Evolutionary conservation across 768 basidiomycete species (phyloP).

Genomic region (Porpolomopsis calyptriformis): DNA sequence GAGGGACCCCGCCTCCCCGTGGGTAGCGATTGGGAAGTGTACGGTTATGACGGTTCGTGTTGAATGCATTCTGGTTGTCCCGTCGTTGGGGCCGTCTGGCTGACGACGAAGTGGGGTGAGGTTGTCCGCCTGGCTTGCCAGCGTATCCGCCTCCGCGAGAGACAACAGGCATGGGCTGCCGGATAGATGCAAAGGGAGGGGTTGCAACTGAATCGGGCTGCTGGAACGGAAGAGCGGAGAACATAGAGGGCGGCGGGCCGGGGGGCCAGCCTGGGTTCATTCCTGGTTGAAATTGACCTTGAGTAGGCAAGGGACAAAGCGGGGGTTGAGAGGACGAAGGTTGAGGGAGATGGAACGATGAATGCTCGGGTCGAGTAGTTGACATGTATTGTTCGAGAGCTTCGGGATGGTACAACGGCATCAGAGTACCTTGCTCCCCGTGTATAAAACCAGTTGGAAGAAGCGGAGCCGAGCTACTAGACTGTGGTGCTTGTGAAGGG

Average conservation of each 20-base stretch:
- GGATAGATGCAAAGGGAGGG: not conserved
- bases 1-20: conserved; percentile 15
- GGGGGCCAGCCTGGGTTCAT: conserved; percentile 16
- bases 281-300: conserved; percentile 2
- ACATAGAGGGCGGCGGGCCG: too few species aligned
- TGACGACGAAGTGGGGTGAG: not conserved
- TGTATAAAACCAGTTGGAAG: conserved; percentile 62
- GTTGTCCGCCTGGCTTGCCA: not conserved
- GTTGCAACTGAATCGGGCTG: not conserved
- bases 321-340: conserved; percentile 20
- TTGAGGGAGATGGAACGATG: conserved; percentile 23
- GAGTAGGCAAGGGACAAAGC: too few species aligned
- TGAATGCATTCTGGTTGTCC: conserved; percentile 15
- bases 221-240: not conserved
- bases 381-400: conserved; percentile 63
- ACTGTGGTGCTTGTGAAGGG: conserved; percentile 17
- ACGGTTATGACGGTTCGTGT: conserved; percentile 16
- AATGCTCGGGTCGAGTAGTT: conserved; percentile 25
- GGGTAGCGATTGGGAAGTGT: conserved; percentile 17
- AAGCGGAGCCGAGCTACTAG: conserved; percentile 41
- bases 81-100: conserved; percentile 12
- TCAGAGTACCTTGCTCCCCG: conserved; percentile 60
- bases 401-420: conserved; percentile 61
- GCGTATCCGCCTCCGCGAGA: not conserved
- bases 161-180: not conserved